phyloP scores from a whole-genome alignment of 805 yeast species.

The Candida fluviatilis region DNA sequence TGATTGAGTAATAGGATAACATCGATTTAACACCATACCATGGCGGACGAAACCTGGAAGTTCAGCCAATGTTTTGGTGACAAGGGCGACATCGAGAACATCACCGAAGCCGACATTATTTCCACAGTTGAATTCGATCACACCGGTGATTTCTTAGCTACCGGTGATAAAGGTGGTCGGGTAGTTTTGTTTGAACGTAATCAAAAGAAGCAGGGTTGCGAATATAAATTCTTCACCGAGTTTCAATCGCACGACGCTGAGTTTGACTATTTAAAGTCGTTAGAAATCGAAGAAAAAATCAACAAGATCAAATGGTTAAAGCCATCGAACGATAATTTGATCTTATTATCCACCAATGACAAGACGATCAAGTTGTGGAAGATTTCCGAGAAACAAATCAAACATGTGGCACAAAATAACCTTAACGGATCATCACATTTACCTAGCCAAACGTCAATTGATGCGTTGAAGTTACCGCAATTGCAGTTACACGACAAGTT shows the following conservation, averaged over 20 bases:
- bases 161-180: slow-evolving; percentile 98
- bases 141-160: slow-evolving; percentile 91
- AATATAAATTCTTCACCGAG: slow-evolving; percentile 92
- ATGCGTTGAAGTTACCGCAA: slow-evolving; percentile 72
- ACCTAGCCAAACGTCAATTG: slow-evolving; percentile 20
- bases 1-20: too few relatives aligned
- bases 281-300: slow-evolving; percentile 97
- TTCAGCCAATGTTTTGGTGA: slow-evolving; percentile 98
- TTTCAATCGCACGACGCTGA: slow-evolving; percentile 99
- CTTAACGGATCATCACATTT: slow-evolving; percentile 35
- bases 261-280: slow-evolving; percentile 90
- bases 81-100: slow-evolving; percentile 92
- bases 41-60: slow-evolving; percentile 54
- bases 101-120: slow-evolving; percentile 95
- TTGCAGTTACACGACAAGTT: slow-evolving; percentile 92
- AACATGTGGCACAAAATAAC: slow-evolving; percentile 90
- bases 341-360: slow-evolving; percentile 87
- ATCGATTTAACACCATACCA: too few relatives aligned
- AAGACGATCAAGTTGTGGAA: slow-evolving; percentile 99
- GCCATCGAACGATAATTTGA: slow-evolving; percentile 85
- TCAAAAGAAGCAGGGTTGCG: slow-evolving; percentile 65
- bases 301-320: slow-evolving; percentile 96
- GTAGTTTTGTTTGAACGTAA: slow-evolving; percentile 94
- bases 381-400: slow-evolving; percentile 84
- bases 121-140: slow-evolving; percentile 96